phyloP scores from a whole-genome alignment of 106 monocot species.

The Dendrobium nobile region DNA sequence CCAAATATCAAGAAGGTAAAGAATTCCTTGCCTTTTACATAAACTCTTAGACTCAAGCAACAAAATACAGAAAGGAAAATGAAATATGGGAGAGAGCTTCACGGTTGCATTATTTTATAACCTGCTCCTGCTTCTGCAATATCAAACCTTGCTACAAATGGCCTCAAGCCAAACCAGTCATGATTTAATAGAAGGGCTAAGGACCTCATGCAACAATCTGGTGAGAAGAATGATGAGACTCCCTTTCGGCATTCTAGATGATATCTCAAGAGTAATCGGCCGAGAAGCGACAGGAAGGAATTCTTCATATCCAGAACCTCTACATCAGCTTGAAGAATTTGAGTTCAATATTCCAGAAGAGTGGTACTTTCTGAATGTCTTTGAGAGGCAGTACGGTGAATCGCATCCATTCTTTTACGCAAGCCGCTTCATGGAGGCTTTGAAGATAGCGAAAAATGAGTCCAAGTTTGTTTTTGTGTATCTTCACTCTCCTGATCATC shows the following conservation, averaged over 20 bases:
- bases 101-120: too few relatives aligned
- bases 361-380: background rate
- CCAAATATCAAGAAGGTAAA: too few relatives aligned
- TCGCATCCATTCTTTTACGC: slow-evolving; percentile 31
- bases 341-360: background rate
- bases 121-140: too few relatives aligned
- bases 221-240: slow-evolving; percentile 15
- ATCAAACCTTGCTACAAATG: background rate
- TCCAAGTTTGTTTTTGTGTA: slow-evolving; percentile 30
- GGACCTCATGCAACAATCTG: slow-evolving; percentile 8
- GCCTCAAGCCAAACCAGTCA: background rate
- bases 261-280: slow-evolving; percentile 16
- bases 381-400: background rate
- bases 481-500: slow-evolving; percentile 25
- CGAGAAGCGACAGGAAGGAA: background rate
- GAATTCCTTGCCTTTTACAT: too few relatives aligned
- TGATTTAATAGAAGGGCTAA: background rate
- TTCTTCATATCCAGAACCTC: background rate
- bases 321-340: background rate
- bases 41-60: background rate
- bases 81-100: too few relatives aligned
- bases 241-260: slow-evolving; percentile 17
- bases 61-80: background rate
- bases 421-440: slow-evolving; percentile 14
- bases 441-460: slow-evolving; percentile 21